Conservation (phyloP, 2,329 filamentous ascomycete genomes). For the Penicillium hordei region DNA sequence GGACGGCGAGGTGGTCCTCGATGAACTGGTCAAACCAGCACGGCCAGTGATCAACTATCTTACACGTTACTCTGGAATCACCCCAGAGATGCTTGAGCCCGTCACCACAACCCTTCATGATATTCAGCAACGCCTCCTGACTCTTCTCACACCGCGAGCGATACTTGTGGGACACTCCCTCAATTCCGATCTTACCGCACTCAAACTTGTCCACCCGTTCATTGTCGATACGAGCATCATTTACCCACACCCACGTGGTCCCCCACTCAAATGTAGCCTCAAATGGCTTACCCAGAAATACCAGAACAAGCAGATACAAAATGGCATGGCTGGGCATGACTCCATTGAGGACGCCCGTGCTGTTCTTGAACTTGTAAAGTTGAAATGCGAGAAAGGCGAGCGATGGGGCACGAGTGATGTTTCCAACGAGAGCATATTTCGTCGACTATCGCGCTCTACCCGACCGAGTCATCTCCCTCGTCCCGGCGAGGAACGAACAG, state of each 20-base stretch:
- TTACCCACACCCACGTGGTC: conserved; percentile 85
- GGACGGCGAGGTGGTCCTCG: conserved; percentile 77
- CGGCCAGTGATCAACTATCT: conserved; percentile 91
- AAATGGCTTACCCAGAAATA: conserved; percentile 89
- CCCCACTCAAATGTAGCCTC: conserved; percentile 83
- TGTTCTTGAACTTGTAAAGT: conserved; percentile 87
- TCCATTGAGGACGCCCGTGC: conserved; percentile 89
- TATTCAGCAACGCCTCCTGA: conserved; percentile 74
- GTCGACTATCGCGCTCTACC: conserved; percentile 65
- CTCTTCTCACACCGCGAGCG: conserved; percentile 58
- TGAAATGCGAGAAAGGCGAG: conserved; percentile 92
- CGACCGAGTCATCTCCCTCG: conserved; percentile 40
- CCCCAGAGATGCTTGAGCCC: conserved; percentile 73
- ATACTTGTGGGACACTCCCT: conserved; percentile 51
- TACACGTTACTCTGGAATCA: conserved; percentile 90
- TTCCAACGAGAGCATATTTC: conserved; percentile 85
- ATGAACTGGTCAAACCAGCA: conserved; percentile 88
- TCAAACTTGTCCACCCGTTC: conserved; percentile 86
- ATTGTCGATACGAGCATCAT: conserved; percentile 88
- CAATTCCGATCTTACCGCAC: conserved; percentile 65
- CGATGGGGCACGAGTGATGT: conserved; percentile 78
- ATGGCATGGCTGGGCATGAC: conserved; percentile 76
- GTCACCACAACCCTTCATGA: conserved; percentile 82
- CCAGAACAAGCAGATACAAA: conserved; percentile 83
- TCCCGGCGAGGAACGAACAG: conserved; percentile 37